Conservation (phyloP, 306 rosid genomes). For the Erythrophleum fordii region DNA sequence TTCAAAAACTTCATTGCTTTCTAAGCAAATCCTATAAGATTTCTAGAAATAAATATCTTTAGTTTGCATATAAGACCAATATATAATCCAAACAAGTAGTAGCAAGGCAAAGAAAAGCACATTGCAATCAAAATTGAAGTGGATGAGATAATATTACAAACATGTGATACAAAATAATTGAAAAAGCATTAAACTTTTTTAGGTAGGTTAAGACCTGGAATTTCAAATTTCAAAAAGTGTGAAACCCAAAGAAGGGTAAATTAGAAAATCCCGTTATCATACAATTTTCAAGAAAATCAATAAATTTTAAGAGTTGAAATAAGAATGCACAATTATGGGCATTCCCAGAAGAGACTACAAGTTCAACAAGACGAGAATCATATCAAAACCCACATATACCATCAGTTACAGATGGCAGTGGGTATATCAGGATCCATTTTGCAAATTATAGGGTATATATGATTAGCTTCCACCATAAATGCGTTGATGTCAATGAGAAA, state of each 20-base stretch:
- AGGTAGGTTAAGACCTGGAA: not conserved
- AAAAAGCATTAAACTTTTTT: not conserved
- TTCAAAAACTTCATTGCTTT: not conserved
- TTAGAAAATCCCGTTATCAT: not conserved
- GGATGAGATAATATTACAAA: not conserved
- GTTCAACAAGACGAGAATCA: not conserved
- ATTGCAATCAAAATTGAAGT: not conserved
- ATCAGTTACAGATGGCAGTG: not conserved
- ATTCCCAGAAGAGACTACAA: not conserved
- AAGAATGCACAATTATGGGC: not conserved
- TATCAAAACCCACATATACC: not conserved
- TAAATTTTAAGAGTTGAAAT: not conserved
- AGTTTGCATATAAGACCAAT: constrained; percentile 13
- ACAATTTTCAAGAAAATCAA: not conserved
- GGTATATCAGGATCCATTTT: too few relatives aligned
- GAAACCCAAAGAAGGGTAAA: not conserved
- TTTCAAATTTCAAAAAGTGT: not conserved
- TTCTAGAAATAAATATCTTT: not conserved
- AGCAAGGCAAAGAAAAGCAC: not conserved
- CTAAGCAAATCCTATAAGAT: constrained; percentile 24
- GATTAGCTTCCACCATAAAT: constrained; percentile 55
- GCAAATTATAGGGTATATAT: constrained; percentile 15
- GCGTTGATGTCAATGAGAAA: constrained; percentile 17
- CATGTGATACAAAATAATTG: not conserved
- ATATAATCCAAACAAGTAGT: constrained; percentile 3